Percentiles rank a stretch among this genome's conserved stretches.
Conservation (phyloP, 805 yeast species). For the Candida tammaniensis region DNA sequence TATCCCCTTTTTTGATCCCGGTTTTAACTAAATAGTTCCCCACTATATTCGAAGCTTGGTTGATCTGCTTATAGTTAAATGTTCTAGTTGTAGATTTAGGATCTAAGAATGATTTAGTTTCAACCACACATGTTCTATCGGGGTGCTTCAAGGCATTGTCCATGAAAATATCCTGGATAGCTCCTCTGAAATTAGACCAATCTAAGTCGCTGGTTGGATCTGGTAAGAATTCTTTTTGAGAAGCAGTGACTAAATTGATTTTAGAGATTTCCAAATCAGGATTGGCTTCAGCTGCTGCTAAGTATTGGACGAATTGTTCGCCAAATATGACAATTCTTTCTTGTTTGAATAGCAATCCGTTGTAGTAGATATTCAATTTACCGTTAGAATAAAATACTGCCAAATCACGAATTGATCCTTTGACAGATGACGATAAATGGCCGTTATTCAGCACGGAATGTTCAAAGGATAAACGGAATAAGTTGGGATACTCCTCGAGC, state of each 20-base stretch:
- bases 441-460: constrained; percentile 1
- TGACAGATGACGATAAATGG: constrained; percentile 45
- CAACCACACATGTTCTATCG: constrained; percentile 86
- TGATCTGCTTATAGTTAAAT: constrained; percentile 83
- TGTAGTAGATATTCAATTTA: constrained; percentile 55
- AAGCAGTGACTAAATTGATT: constrained; percentile 64
- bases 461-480: constrained; percentile 43
- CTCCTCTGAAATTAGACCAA: constrained; percentile 90
- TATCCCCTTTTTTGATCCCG: constrained; percentile 88
- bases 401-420: constrained; percentile 62
- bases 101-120: constrained; percentile 71
- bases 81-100: constrained; percentile 56
- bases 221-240: constrained; percentile 65
- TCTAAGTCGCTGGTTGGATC: constrained; percentile 85
- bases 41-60: constrained; percentile 88
- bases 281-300: constrained; percentile 27
- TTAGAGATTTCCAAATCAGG: constrained; percentile 51
- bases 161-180: constrained; percentile 94
- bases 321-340: constrained; percentile 67
- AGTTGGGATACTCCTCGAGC: constrained; percentile 56
- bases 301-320: constrained; percentile 67
- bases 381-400: constrained; percentile 45
- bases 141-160: constrained; percentile 83
- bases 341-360: constrained; percentile 67
- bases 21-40: constrained; percentile 81